phyloP scores from a whole-genome alignment of 495 filamentous ascomycete genomes.

The Cercophora sp. region DNA sequence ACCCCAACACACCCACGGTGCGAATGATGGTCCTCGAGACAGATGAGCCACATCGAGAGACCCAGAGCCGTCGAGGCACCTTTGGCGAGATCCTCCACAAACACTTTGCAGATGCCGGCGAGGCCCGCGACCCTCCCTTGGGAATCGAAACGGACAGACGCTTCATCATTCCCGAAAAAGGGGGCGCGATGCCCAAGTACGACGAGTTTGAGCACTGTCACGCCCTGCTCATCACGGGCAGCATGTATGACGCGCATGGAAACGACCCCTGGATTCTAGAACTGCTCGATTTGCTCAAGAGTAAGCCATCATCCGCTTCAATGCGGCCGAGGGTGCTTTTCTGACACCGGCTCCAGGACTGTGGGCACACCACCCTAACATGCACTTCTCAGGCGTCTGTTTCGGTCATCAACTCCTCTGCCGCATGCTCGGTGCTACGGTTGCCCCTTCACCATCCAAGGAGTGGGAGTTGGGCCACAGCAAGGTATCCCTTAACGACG shows the following conservation, averaged over 20 bases:
- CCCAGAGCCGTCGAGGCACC: slow-evolving; percentile 15
- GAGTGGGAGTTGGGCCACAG: slow-evolving; percentile 78
- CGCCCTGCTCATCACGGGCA: slow-evolving; percentile 72
- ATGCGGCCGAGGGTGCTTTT: no score
- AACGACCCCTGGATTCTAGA: slow-evolving; percentile 66
- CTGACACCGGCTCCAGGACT: slow-evolving; percentile 9
- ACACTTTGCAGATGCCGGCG: slow-evolving; percentile 25
- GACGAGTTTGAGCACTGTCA: slow-evolving; percentile 34
- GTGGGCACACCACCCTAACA: slow-evolving; percentile 34
- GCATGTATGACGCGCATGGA: slow-evolving; percentile 48
- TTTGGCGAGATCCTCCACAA: slow-evolving; percentile 30
- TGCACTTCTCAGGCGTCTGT: slow-evolving; percentile 68
- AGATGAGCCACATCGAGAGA: slow-evolving; percentile 26
- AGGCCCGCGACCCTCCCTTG: slow-evolving; percentile 27
- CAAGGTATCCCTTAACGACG: slow-evolving; percentile 59
- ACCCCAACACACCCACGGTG: slow-evolving; percentile 3
- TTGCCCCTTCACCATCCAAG: slow-evolving; percentile 49
- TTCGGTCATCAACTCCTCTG: slow-evolving; percentile 85
- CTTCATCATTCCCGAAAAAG: slow-evolving; percentile 29
- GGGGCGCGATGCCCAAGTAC: slow-evolving; percentile 21
- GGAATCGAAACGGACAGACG: slow-evolving; percentile 22
- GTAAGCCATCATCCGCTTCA: no score
- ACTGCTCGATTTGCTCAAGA: slow-evolving; percentile 23
- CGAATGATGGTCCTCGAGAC: slow-evolving; percentile 34
- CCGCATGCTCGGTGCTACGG: slow-evolving; percentile 63